phyloP scores from a whole-genome alignment of 495 filamentous ascomycete species.

The Penicillium desertorum region DNA sequence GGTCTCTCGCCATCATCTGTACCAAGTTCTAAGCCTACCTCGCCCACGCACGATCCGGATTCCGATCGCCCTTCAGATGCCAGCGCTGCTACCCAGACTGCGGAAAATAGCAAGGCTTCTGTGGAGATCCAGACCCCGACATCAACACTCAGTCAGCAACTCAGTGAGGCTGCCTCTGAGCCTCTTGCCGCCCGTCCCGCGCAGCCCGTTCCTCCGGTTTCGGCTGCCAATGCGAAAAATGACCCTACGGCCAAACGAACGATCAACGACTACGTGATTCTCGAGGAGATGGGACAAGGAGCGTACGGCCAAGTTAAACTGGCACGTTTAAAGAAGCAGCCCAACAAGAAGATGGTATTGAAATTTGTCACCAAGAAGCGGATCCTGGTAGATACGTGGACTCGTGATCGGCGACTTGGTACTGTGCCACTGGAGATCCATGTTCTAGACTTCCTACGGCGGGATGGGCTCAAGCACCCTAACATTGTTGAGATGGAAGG shows the following conservation, averaged over 20 bases:
- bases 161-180: slow-evolving; percentile 66
- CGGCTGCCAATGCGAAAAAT: slow-evolving; percentile 30
- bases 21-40: slow-evolving; percentile 22
- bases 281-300: slow-evolving; percentile 98
- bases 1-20: slow-evolving; percentile 45
- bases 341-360: slow-evolving; percentile 79
- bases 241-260: slow-evolving; percentile 62
- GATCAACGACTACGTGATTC: slow-evolving; percentile 85
- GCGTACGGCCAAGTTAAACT: slow-evolving; percentile 98
- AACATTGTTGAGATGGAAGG: slow-evolving; percentile 99
- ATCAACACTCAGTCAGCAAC: slow-evolving; percentile 69
- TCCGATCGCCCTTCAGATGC: slow-evolving; percentile 7
- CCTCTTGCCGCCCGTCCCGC: slow-evolving; percentile 51
- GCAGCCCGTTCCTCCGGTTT: slow-evolving; percentile 41
- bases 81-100: neutral
- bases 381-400: slow-evolving; percentile 99
- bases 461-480: slow-evolving; percentile 82
- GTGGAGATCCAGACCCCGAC: slow-evolving; percentile 53
- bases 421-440: slow-evolving; percentile 98
- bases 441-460: slow-evolving; percentile 88
- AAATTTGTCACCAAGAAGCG: slow-evolving; percentile 98
- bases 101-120: slow-evolving; percentile 20
- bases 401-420: slow-evolving; percentile 87
- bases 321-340: slow-evolving; percentile 78
- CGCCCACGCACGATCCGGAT: slow-evolving; percentile 14